These are phyloP conservation scores for Penicillium alfredii DNA, from an alignment of 495 filamentous ascomycete species.

Conservation along the genomic window DNA sequence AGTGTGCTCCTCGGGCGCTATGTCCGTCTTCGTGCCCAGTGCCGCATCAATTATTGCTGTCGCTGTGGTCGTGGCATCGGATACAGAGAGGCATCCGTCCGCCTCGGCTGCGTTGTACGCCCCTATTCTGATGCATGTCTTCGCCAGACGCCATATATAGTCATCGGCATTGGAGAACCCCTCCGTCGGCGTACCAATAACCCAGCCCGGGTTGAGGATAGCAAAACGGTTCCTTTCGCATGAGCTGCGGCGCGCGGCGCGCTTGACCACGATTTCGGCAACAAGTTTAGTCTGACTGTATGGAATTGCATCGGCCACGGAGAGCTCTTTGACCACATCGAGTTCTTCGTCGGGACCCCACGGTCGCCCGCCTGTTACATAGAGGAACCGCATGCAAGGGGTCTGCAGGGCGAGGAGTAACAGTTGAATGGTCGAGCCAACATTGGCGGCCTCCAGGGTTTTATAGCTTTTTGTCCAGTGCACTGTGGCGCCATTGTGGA, in stretches of 20 bases:
- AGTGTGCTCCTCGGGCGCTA: no score
- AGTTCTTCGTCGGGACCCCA: no score
- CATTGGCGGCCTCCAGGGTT: constrained; percentile 32
- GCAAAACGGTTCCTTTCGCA: constrained; percentile 11
- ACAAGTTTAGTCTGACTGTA: constrained; percentile 33
- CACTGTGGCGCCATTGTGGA: constrained; percentile 70
- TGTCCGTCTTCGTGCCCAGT: no score
- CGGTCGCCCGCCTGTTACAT: constrained; percentile 5
- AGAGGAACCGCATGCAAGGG: constrained; percentile 26
- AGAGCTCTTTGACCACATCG: constrained; percentile 11
- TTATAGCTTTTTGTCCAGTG: constrained; percentile 37
- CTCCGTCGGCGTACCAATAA: constrained; percentile 21
- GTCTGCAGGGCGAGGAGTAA: constrained; percentile 14
- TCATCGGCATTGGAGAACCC: constrained; percentile 28
- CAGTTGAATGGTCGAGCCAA: constrained; percentile 38
- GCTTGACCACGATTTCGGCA: constrained; percentile 24
- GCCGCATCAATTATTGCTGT: no score
- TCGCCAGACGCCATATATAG: constrained; percentile 33
- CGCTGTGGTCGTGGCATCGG: no score
- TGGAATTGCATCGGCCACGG: constrained; percentile 16
- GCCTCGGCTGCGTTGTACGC: no score
- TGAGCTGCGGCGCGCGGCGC: constrained; percentile 8
- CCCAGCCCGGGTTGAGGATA: constrained; percentile 30
- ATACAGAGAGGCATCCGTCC: no score
- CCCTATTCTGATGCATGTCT: no score